Conservation (phyloP, 495 filamentous ascomycete species). For the Opeltia flavorubescens region DNA sequence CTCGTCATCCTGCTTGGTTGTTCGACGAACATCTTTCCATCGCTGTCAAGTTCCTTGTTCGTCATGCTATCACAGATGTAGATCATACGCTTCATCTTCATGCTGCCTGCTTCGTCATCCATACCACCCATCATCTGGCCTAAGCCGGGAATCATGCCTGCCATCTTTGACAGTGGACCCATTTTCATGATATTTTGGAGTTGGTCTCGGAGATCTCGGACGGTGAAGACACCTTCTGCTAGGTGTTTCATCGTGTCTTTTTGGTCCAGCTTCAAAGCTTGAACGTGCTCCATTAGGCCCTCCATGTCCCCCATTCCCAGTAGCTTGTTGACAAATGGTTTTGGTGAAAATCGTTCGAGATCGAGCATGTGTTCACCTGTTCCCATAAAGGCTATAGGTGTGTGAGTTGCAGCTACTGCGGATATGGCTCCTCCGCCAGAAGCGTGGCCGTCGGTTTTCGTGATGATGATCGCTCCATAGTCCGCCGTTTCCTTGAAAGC, state of each 20-base stretch:
- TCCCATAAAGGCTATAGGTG: conserved; percentile 94
- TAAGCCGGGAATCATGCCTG: conserved; percentile 95
- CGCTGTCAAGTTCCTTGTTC: conserved; percentile 79
- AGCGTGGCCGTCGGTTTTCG: conserved; percentile 94
- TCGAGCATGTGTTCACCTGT: conserved; percentile 96
- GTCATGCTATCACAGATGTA: conserved; percentile 99
- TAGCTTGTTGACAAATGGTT: conserved; percentile 80
- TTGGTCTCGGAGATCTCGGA: conserved; percentile 90
- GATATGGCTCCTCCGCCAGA: conserved; percentile 93
- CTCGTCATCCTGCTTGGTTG: conserved; percentile 91
- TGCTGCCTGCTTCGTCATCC: conserved; percentile 86
- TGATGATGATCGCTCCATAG: conserved; percentile 97
- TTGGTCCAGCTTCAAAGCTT: conserved; percentile 89
- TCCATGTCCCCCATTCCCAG: conserved; percentile 96
- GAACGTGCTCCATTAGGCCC: conserved; percentile 91
- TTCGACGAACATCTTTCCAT: conserved; percentile 87
- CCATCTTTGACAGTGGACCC: conserved; percentile 94
- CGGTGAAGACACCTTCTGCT: conserved; percentile 85
- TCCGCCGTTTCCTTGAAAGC: conserved; percentile 97
- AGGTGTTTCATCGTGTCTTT: conserved; percentile 99
- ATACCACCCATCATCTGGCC: conserved; percentile 84
- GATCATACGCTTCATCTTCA: conserved; percentile 94
- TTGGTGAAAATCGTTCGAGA: conserved; percentile 80
- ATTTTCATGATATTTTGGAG: conserved; percentile 99
- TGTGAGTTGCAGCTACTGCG: conserved; percentile 92